These are phyloP conservation scores for Trichoderma sp. DNA, from an alignment of 2,329 filamentous ascomycete species.

Conservation along the genomic window DNA sequence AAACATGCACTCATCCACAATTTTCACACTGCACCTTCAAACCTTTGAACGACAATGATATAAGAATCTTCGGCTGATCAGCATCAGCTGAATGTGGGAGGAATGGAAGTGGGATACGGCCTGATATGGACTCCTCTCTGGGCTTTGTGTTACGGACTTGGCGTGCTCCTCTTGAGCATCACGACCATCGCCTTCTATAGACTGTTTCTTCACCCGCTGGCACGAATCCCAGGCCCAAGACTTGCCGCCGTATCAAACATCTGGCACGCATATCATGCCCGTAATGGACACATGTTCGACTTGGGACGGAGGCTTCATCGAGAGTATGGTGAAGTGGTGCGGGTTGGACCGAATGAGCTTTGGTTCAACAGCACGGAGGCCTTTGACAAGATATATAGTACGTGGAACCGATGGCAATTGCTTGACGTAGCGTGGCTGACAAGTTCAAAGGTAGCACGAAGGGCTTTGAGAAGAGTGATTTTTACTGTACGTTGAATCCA, in stretches of 20 bases:
- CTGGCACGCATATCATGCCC: slow-evolving; percentile 52
- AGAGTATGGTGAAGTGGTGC: slow-evolving; percentile 53
- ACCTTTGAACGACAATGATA: neutral
- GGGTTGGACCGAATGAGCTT: slow-evolving; percentile 57
- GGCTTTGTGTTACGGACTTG: neutral
- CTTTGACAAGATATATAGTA: slow-evolving; percentile 53
- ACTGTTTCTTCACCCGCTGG: slow-evolving; percentile 48
- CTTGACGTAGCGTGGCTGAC: neutral
- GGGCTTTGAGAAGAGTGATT: slow-evolving; percentile 55
- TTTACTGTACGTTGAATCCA: slow-evolving; percentile 48
- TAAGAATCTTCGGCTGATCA: neutral
- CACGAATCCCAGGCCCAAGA: slow-evolving; percentile 50
- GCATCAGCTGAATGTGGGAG: slow-evolving; percentile 6
- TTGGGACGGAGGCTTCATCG: slow-evolving; percentile 50
- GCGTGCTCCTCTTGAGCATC: slow-evolving; percentile 12
- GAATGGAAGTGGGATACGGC: slow-evolving; percentile 11
- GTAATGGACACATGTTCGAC: slow-evolving; percentile 47
- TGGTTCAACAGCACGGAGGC: slow-evolving; percentile 55
- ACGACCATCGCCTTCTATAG: slow-evolving; percentile 42
- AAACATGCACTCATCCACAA: neutral
- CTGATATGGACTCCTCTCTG: slow-evolving; percentile 17
- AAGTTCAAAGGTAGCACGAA: slow-evolving; percentile 46
- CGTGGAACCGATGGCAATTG: slow-evolving; percentile 25
- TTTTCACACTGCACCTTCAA: neutral
- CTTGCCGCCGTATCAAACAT: slow-evolving; percentile 50